These are phyloP conservation scores for Zygosaccharomyces sapae DNA, from an alignment of 1,139 yeast genomes.

Conservation along the genomic window DNA sequence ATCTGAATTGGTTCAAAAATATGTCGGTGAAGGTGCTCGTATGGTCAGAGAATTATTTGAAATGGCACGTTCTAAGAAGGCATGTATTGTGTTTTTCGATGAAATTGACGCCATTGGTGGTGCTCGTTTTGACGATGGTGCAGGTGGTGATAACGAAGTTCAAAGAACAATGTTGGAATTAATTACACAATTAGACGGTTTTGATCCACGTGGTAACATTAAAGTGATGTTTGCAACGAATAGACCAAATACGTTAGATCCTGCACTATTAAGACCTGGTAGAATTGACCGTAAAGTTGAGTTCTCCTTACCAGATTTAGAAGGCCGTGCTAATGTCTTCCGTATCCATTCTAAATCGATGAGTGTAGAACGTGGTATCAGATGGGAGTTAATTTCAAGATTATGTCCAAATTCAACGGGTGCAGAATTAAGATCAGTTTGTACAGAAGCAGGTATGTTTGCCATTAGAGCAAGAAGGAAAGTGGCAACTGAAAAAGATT, in stretches of 20 bases:
- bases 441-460: constrained; percentile 99
- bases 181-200: constrained; percentile 95
- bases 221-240: constrained; percentile 99
- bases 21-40: constrained; percentile 99
- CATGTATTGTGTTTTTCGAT: constrained; percentile 88
- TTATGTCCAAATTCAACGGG: constrained; percentile 98
- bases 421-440: constrained; percentile 93
- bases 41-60: constrained; percentile 98
- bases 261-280: constrained; percentile 96
- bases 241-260: constrained; percentile 96
- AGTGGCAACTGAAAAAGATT: constrained; percentile 96
- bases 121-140: constrained; percentile 98
- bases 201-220: constrained; percentile 96
- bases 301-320: constrained; percentile 91
- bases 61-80: constrained; percentile 97
- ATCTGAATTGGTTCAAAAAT: constrained; percentile 93
- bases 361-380: constrained; percentile 94
- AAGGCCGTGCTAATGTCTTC: constrained; percentile 95
- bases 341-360: constrained; percentile 94
- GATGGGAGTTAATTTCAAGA: constrained; percentile 97
- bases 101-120: constrained; percentile 99
- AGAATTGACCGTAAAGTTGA: constrained; percentile 98
- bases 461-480: constrained; percentile 97
- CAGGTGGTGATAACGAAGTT: constrained; percentile 98
- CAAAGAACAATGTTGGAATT: constrained; percentile 98